A percentile compares a stretch with the other conserved stretches of the same genome.
Evolutionary conservation across 2,329 filamentous ascomycete genomes (phyloP).

Genomic region (Dryadomyces sulphureus): DNA sequence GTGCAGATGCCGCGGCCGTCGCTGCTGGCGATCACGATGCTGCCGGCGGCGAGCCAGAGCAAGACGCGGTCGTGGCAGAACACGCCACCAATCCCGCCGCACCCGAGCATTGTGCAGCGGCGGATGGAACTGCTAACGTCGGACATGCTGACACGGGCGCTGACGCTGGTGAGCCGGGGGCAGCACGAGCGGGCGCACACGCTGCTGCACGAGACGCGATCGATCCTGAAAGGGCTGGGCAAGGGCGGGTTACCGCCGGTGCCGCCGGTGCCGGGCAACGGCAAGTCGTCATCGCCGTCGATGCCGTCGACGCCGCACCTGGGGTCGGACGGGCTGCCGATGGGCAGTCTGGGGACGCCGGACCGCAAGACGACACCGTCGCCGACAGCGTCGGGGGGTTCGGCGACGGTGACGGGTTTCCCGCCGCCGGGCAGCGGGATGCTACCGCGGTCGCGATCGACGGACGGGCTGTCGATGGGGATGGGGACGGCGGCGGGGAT

Average conservation of each 20-base stretch:
- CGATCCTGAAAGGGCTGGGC: constrained; percentile 86
- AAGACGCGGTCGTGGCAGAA: constrained; percentile 51
- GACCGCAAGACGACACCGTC: constrained; percentile 42
- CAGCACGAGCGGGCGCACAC: constrained; percentile 92
- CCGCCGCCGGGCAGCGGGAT: constrained; percentile 19
- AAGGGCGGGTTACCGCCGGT: constrained; percentile 90
- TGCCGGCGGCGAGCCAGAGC: constrained; percentile 51
- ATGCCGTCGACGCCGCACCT: constrained; percentile 34
- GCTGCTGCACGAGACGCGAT: constrained; percentile 80
- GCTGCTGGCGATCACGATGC: constrained; percentile 87
- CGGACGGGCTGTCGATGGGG: constrained; percentile 42
- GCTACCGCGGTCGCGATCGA: constrained; percentile 37
- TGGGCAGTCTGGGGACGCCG: constrained; percentile 26
- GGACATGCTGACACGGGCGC: constrained; percentile 87
- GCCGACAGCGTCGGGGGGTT: constrained; percentile 33
- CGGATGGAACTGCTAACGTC: constrained; percentile 96
- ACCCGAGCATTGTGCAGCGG: constrained; percentile 86
- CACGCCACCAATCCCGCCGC: constrained; percentile 77
- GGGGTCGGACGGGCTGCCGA: constrained; percentile 28
- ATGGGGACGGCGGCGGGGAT: constrained; percentile 48
- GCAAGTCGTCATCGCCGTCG: constrained; percentile 22
- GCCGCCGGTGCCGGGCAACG: constrained; percentile 40
- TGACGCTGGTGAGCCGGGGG: constrained; percentile 78
- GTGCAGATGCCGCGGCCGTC: constrained; percentile 82
- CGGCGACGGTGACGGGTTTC: constrained; percentile 24